Percentiles rank a stretch among this genome's conserved stretches.
Evolutionary conservation across 805 yeast species (phyloP).

Genomic region (Yarrowia sp.): DNA sequence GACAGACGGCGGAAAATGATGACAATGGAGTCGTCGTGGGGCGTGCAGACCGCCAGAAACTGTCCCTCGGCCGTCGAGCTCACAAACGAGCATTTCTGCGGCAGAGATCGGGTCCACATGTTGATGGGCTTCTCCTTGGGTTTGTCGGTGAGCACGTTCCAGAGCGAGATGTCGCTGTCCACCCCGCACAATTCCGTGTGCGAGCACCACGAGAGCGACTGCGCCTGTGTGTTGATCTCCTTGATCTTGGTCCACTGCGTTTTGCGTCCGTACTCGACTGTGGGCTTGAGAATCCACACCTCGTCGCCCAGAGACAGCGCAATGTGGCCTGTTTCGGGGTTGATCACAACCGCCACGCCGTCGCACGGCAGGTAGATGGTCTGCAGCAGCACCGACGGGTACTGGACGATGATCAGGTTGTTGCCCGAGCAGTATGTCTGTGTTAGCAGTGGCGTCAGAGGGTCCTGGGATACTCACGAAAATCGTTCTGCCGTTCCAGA

Average conservation of each 20-base stretch:
- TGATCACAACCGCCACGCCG: conserved; percentile 63
- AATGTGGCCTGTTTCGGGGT: conserved; percentile 52
- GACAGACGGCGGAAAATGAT: neutral
- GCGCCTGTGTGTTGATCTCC: conserved; percentile 49
- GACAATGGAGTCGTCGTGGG: conserved; percentile 8
- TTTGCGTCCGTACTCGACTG: conserved; percentile 30
- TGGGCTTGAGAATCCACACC: conserved; percentile 34
- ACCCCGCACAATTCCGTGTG: neutral
- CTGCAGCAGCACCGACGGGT: conserved; percentile 58
- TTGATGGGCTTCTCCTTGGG: neutral
- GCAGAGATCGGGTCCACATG: conserved; percentile 6
- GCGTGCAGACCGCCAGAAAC: conserved; percentile 19
- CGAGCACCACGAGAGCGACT: conserved; percentile 19
- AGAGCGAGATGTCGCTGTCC: neutral
- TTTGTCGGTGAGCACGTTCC: conserved; percentile 9
- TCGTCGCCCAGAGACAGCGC: conserved; percentile 34
- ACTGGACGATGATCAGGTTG: conserved; percentile 66
- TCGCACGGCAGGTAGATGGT: conserved; percentile 71
- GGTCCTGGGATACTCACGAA: neutral
- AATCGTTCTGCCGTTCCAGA: conserved; percentile 20
- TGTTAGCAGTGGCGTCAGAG: neutral
- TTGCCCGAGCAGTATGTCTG: conserved; percentile 82
- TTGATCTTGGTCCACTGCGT: conserved; percentile 48
- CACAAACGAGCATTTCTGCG: conserved; percentile 9
- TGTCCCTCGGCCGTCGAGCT: conserved; percentile 15